phyloP scores from a whole-genome alignment of 1,139 yeast species.

The Debaryomyces udenii region DNA sequence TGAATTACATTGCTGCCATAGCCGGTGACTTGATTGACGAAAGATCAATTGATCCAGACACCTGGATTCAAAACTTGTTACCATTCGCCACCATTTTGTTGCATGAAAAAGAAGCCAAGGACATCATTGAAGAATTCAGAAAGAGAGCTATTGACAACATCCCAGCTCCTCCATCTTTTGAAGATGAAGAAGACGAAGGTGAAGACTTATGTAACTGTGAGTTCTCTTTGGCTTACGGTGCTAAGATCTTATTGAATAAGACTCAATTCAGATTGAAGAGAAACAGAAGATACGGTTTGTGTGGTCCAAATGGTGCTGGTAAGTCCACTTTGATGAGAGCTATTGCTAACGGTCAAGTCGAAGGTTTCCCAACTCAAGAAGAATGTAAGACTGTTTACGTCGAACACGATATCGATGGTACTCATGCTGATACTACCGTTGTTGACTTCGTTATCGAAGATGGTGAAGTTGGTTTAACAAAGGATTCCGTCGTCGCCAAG shows the following conservation, averaged over 20 bases:
- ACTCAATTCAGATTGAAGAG: conserved; percentile 99
- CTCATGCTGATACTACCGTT: conserved; percentile 94
- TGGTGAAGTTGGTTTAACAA: conserved; percentile 79
- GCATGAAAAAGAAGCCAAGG: conserved; percentile 91
- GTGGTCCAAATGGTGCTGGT: conserved; percentile 99
- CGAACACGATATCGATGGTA: conserved; percentile 99
- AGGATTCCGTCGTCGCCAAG: conserved; percentile 68
- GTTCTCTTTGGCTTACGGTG: conserved; percentile 99
- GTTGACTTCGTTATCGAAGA: conserved; percentile 82
- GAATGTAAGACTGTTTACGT: conserved; percentile 99
- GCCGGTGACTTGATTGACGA: conserved; percentile 99
- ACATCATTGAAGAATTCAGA: conserved; percentile 91
- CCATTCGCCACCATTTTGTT: conserved; percentile 96
- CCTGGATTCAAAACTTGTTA: conserved; percentile 87
- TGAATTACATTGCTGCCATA: conserved; percentile 87
- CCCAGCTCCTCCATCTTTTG: conserved; percentile 93
- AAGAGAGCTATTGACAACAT: conserved; percentile 96
- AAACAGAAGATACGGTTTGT: conserved; percentile 99
- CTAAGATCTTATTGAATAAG: conserved; percentile 98
- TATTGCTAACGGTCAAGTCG: conserved; percentile 99
- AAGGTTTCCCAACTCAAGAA: conserved; percentile 98
- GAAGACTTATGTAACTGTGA: conserved; percentile 99
- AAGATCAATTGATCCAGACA: conserved; percentile 89
- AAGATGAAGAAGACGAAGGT: conserved; percentile 99
- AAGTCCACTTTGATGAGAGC: conserved; percentile 99